Evolutionary conservation across 495 filamentous ascomycete species (phyloP), one percentile per base, ranked within the genome.

Genomic region (Penicillium bialowiezense): DNA sequence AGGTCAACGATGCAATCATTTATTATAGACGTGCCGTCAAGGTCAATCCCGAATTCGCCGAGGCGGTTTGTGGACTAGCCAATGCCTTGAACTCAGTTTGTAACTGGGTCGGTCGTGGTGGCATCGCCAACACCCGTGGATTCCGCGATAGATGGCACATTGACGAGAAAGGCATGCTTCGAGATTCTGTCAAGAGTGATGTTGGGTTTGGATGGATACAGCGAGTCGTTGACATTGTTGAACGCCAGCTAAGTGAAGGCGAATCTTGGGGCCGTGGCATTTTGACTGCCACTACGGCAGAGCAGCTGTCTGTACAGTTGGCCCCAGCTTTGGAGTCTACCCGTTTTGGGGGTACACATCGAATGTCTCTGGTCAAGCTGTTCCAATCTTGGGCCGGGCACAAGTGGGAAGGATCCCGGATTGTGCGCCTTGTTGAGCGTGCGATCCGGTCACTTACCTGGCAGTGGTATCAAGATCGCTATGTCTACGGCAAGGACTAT

Each of bases 21-120:
- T 97, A 95, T 64, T 99, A 99, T 72, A 85, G 81, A 54, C 83
- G 91, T 50, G 93, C 93, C 26, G 93, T 99, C 40, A 77, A 80
- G 37, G 83, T 90, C 26, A 99, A 92, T 56, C 93, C 93, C 0
- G 88, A 96, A 18, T 99, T 99, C 70, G 91, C 95, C 10, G 93
- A 97, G 70, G 93, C 93, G 3, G 91, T 97, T 1, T 99, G 93
- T 64, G 93, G 93, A 10, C 77, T 99, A 40, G 93, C 92, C 10
- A 97, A 95, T 56, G 95, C 93, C 19, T 78, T 97, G 21, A 97
- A 96, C 62, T 97, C 93, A 23, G 91, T 99, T 24, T 99, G 93
- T 59, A 90, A 90, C 59, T 99, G 93, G 93, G 79, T 77, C 54
- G 92, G 90, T 13, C 85, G 93, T 38, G 93, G 93, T 52, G 93